Evolutionary conservation across 2,329 filamentous ascomycete genomes (phyloP), one percentile per base, ranked within the genome.

Genomic region (Fusarium chaquense): DNA sequence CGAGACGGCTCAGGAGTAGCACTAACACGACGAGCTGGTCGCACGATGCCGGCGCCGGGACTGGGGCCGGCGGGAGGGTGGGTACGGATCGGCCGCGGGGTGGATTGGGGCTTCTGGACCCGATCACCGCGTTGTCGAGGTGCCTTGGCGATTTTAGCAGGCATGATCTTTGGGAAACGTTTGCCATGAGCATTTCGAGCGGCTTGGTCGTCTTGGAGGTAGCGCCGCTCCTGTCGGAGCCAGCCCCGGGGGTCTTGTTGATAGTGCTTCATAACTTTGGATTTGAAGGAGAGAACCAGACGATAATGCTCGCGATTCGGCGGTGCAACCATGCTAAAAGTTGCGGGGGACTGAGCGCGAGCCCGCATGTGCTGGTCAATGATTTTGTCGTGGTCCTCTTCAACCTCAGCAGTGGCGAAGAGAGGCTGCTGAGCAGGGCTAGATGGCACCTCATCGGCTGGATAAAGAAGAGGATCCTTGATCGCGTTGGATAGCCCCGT

Each of bases 401-500:
- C 78, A 20, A 79, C 71, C 41, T 85, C 81, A 35, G 79, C 75
- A 15, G 75, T 78, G 5, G 75, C 78, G 70, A 89, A 90, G 22
- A 89, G 79, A 6, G 86, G 84, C 13, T 81, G 80, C 59, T 86
- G 82, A 4, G 82, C 76, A 8, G 83, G 79, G 45, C 82, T 82
- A 13, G 78, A 70, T 5, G 75, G 78, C 49, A 40, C 71, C 13
- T 76, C 85, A 38, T 82, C 81, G 38, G 73, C 56, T 12, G 87
- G 87, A 69, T 87, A 90, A 33, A 90, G 79, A 35, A 90, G 87
- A 3, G 87, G 87, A 65, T 90, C 88, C 67, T 83, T 81, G 57
- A 83, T 76, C 43, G 78, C 76, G 41, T 64, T 61, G 24, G 75
- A 68, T 20, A 78, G 72, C 16, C 78, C 78, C 5, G 70, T 62